A percentile compares a stretch with the other conserved stretches of the same genome.
These are phyloP conservation scores for Tripterygium wilfordii DNA, from an alignment of 177 flowering plant species.

Conservation along the genomic window DNA sequence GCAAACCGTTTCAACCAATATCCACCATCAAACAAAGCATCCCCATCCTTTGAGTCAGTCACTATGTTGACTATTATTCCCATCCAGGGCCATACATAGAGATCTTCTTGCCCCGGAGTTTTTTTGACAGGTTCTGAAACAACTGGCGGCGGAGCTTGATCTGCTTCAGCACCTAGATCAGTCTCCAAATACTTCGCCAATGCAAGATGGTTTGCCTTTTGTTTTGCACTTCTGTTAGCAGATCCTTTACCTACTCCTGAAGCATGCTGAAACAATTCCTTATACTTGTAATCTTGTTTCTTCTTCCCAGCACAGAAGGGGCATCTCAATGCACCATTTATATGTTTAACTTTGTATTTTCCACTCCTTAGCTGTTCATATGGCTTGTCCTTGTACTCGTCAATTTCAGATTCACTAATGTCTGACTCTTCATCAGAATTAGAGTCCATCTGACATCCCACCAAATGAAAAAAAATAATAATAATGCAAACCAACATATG, in stretches of 20 bases:
- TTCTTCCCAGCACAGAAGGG: slow-evolving; percentile 90
- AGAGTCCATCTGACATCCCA: slow-evolving; percentile 45
- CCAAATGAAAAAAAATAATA: too few relatives aligned
- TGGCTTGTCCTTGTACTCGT: slow-evolving; percentile 44
- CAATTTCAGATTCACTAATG: slow-evolving; percentile 78
- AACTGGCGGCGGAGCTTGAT: slow-evolving; percentile 14
- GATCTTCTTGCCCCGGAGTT: slow-evolving; percentile 28
- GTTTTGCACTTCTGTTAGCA: slow-evolving; percentile 52
- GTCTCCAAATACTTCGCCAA: slow-evolving; percentile 56
- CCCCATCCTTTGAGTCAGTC: slow-evolving; percentile 16
- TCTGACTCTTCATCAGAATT: slow-evolving; percentile 70
- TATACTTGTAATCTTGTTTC: slow-evolving; percentile 67
- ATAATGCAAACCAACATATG: neutral
- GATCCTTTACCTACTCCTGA: slow-evolving; percentile 68
- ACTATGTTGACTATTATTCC: slow-evolving; percentile 50
- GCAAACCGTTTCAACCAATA: slow-evolving; percentile 45
- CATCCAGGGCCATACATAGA: slow-evolving; percentile 76
- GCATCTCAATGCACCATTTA: slow-evolving; percentile 55
- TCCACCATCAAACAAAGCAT: slow-evolving; percentile 11
- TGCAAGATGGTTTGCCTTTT: slow-evolving; percentile 80
- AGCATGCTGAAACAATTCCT: slow-evolving; percentile 80
- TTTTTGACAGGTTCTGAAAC: slow-evolving; percentile 17
- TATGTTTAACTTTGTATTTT: slow-evolving; percentile 39
- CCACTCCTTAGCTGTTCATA: slow-evolving; percentile 44
- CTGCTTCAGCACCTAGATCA: slow-evolving; percentile 40